These are phyloP conservation scores for Kurtzmaniella cleridarum DNA, from an alignment of 805 yeast species.

Conservation along the genomic window DNA sequence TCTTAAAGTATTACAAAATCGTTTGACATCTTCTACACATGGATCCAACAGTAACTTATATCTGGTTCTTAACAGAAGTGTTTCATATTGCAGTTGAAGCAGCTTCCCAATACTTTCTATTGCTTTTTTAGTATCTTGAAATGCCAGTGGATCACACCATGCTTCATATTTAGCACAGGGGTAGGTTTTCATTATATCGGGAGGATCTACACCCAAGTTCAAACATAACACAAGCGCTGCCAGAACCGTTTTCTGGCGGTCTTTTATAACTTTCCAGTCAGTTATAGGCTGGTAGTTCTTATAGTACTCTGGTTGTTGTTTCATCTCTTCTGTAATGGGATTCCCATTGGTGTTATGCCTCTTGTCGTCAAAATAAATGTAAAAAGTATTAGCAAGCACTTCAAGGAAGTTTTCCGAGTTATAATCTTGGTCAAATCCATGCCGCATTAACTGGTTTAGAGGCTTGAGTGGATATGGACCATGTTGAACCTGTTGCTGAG, in stretches of 20 bases:
- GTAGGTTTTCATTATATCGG: conserved; percentile 87
- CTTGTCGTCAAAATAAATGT: conserved; percentile 84
- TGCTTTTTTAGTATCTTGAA: conserved; percentile 83
- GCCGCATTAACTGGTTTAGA: conserved; percentile 53
- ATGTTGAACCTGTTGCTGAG: conserved; percentile 10
- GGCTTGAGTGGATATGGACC: conserved; percentile 40
- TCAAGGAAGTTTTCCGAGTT: conserved; percentile 51
- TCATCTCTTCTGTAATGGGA: conserved; percentile 58
- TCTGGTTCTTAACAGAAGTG: conserved; percentile 77
- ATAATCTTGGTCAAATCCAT: conserved; percentile 62
- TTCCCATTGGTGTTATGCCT: conserved; percentile 88
- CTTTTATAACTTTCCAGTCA: conserved; percentile 90
- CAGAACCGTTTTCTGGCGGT: conserved; percentile 85
- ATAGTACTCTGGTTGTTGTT: conserved; percentile 28
- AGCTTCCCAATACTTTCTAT: conserved; percentile 86
- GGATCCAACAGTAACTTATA: conserved; percentile 92
- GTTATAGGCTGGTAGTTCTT: conserved; percentile 63
- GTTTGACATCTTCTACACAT: conserved; percentile 88
- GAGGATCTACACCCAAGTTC: conserved; percentile 95
- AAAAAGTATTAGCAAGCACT: conserved; percentile 61
- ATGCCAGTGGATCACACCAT: conserved; percentile 84
- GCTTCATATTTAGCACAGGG: conserved; percentile 92
- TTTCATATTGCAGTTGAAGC: conserved; percentile 84
- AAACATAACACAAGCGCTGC: conserved; percentile 90
- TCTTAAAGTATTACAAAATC: conserved; percentile 83